Conservation (phyloP, 2,329 filamentous ascomycete genomes). For the Fusarium burgessii region DNA sequence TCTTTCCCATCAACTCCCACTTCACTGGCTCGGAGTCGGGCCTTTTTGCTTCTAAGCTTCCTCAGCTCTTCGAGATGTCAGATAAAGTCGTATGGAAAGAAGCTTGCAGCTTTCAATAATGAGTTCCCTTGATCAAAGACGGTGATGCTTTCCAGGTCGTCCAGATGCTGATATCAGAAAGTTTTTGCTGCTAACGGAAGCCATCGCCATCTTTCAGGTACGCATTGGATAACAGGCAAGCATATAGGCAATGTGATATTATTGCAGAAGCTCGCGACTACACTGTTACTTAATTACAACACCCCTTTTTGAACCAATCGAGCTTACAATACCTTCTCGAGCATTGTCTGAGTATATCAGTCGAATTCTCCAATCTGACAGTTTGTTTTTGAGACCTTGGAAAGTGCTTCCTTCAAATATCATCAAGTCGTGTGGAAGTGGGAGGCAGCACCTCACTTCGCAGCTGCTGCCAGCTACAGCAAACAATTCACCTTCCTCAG, state of each 20-base stretch:
- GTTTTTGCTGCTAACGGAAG: too few species aligned
- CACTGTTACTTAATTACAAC: neutral
- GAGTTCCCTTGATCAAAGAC: too few species aligned
- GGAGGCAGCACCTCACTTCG: neutral
- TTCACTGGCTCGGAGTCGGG: neutral
- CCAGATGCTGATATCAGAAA: neutral
- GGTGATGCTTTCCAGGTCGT: neutral
- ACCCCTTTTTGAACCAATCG: neutral
- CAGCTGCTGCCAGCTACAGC: slow-evolving; percentile 20
- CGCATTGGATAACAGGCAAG: neutral
- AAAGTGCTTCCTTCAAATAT: neutral
- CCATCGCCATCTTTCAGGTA: neutral
- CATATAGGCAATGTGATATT: neutral
- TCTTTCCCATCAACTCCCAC: neutral
- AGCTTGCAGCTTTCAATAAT: neutral
- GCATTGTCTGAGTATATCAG: neutral
- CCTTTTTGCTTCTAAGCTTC: neutral
- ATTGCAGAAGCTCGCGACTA: neutral
- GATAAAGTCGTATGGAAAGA: neutral
- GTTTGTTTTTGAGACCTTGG: neutral
- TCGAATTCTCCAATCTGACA: neutral
- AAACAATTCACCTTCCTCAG: neutral
- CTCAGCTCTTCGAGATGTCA: neutral
- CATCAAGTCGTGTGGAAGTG: neutral
- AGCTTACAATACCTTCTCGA: neutral